Evolutionary conservation across 768 basidiomycete genomes (phyloP), one percentile per base, ranked within the genome.

Genomic region (Lepiota brunneoincarnata): DNA sequence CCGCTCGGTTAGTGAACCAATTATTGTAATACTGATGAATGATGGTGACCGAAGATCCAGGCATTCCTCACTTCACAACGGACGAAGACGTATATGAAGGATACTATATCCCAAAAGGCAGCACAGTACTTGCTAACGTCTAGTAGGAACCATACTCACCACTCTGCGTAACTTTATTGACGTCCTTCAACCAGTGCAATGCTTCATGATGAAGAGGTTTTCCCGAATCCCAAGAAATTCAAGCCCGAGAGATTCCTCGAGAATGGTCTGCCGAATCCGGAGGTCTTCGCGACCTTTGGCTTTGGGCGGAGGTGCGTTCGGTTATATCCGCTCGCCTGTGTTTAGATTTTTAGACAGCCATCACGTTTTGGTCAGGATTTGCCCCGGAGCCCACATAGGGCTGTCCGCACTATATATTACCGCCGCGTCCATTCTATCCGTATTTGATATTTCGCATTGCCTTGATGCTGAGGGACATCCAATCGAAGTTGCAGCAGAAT

Each of bases 281-380:
- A 69, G 70, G 71, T 0, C n/a, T n/a, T n/a, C n/a, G n/a, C n/a
- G n/a, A n/a, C n/a, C n/a, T n/a, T n/a, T n/a, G n/a, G n/a, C n/a
- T 71, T 68, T 57, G 71, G 71, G 11, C 41, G 67, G 49, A 58
- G 66, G 67, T 67, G 10, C 23, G 55, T 43, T 24, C 26, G 18
- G 14, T 26, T 46, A 26, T 46, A 11, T 17, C 3, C 31, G 6
- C 23, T 4, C 26, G 5, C 26, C 18, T 28, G n/a, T 3, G n/a
- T 14, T 18, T 28, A n/a, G 44, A 15, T 11, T 34, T 34, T 28
- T n/a, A n/a, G n/a, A n/a, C n/a, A n/a, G n/a, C n/a, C n/a, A n/a
- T n/a, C n/a, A 28, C 2, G 6, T 17, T 10, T 42, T 10, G 14
- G 9, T 18, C n/a, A 57, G 56, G 18, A 47, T 51, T 12, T 57